Percentiles rank a stretch among this genome's conserved stretches.
Conservation (phyloP, 306 rosid species). For the Malus fusca region DNA sequence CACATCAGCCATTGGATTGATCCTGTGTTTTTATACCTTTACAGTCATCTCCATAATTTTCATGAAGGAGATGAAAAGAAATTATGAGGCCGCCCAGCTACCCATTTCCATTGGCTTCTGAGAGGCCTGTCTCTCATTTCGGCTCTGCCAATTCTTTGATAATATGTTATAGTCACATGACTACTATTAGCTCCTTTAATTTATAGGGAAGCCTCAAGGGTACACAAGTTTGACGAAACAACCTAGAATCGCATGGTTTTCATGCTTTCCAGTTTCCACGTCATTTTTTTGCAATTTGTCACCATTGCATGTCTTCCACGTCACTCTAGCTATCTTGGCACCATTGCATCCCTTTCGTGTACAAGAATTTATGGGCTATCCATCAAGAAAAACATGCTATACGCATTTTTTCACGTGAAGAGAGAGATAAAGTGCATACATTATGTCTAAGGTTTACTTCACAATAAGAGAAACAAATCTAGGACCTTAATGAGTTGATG, state of each 20-base stretch:
- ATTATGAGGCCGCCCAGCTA: not conserved
- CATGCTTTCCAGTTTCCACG: not conserved
- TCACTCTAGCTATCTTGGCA: not conserved
- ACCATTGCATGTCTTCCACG: not conserved
- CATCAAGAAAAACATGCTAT: not conserved
- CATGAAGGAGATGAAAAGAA: not conserved
- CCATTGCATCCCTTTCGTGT: not conserved
- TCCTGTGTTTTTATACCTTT: too few relatives aligned
- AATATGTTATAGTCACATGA: not conserved
- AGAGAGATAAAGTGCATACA: too few relatives aligned
- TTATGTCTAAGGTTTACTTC: not conserved
- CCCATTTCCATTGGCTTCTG: slow-evolving; percentile 17
- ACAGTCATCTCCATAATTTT: not conserved
- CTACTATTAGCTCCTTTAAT: not conserved
- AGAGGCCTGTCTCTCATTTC: slow-evolving; percentile 14
- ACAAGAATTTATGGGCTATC: not conserved
- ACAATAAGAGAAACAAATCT: not conserved
- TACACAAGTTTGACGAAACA: not conserved
- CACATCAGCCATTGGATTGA: too few relatives aligned
- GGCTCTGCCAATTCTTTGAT: not conserved
- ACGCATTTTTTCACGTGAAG: not conserved
- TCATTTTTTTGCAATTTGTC: too few relatives aligned
- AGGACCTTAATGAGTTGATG: not conserved
- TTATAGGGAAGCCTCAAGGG: not conserved
- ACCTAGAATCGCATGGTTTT: not conserved